Evolutionary conservation across 805 yeast genomes (phyloP).

Genomic region (Hanseniaspora nectarophila): DNA sequence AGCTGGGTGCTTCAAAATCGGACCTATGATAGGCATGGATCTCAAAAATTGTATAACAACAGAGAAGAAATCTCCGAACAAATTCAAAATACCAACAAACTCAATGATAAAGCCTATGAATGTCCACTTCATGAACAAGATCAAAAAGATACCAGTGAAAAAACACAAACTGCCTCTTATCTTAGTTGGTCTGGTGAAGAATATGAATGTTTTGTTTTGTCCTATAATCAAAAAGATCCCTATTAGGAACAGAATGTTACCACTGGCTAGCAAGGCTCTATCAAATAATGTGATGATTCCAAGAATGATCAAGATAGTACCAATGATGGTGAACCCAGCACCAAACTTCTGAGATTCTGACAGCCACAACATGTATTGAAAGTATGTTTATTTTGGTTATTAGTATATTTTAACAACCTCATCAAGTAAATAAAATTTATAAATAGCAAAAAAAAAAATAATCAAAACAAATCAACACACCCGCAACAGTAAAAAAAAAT

Average conservation of each 20-base stretch:
- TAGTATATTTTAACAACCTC: not conserved
- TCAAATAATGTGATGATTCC: constrained; percentile 84
- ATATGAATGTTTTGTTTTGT: constrained; percentile 63
- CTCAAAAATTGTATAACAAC: constrained; percentile 77
- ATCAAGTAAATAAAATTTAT: constrained; percentile 21
- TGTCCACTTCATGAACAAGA: constrained; percentile 54
- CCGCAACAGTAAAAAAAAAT: no score
- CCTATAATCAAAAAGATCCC: constrained; percentile 84
- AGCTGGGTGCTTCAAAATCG: constrained; percentile 63
- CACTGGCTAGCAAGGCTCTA: constrained; percentile 76
- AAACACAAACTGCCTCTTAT: constrained; percentile 79
- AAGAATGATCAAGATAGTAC: constrained; percentile 58
- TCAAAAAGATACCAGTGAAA: constrained; percentile 58
- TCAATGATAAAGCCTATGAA: constrained; percentile 79
- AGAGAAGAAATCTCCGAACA: constrained; percentile 89
- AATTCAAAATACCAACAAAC: constrained; percentile 73
- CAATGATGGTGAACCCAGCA: constrained; percentile 82
- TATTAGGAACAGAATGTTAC: constrained; percentile 65
- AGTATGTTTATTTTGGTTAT: not conserved
- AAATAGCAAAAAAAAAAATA: no score
- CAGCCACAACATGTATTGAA: constrained; percentile 61
- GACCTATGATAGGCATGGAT: constrained; percentile 80
- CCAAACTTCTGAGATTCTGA: constrained; percentile 80
- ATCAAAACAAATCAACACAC: no score
- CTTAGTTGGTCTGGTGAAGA: constrained; percentile 67